A percentile compares a stretch with the other conserved stretches of the same genome.
phyloP scores from a whole-genome alignment of 2,329 filamentous ascomycete genomes.

The Penicillium oxalicum region DNA sequence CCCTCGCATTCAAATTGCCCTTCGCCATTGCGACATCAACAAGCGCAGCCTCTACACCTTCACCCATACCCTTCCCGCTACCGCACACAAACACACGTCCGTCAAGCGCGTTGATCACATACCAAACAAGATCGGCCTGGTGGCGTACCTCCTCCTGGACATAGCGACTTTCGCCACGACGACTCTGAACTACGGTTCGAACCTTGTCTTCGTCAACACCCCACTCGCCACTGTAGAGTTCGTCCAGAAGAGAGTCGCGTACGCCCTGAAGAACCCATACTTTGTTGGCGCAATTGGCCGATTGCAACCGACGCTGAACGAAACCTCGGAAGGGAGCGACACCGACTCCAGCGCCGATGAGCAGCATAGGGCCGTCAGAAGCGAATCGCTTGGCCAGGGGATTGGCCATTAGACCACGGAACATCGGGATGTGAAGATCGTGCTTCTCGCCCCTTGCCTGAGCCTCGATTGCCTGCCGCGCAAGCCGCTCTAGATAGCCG shows the following conservation, averaged over 20 bases:
- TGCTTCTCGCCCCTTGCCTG: constrained; percentile 47
- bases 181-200: constrained; percentile 73
- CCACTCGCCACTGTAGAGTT: constrained; percentile 95
- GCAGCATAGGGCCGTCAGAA: constrained; percentile 90
- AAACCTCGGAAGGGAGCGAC: constrained; percentile 97
- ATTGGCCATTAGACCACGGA: constrained; percentile 96
- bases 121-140: constrained; percentile 97
- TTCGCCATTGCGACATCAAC: constrained; percentile 89
- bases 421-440: constrained; percentile 84
- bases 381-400: constrained; percentile 88
- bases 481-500: constrained; percentile 86
- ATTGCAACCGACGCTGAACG: constrained; percentile 87
- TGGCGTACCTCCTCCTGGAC: constrained; percentile 91
- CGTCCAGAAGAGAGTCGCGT: constrained; percentile 88
- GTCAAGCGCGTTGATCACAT: constrained; percentile 92
- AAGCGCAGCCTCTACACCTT: constrained; percentile 83
- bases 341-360: constrained; percentile 93
- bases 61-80: constrained; percentile 92
- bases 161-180: constrained; percentile 73
- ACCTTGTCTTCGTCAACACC: constrained; percentile 85
- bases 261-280: constrained; percentile 95
- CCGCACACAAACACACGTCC: constrained; percentile 95
- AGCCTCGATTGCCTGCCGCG: constrained; percentile 63
- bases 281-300: constrained; percentile 94
- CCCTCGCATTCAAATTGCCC: constrained; percentile 74